Base-by-base conservation (phyloP, 495 filamentous ascomycete genomes). In the Talaromyces stipitatus region DNA sequence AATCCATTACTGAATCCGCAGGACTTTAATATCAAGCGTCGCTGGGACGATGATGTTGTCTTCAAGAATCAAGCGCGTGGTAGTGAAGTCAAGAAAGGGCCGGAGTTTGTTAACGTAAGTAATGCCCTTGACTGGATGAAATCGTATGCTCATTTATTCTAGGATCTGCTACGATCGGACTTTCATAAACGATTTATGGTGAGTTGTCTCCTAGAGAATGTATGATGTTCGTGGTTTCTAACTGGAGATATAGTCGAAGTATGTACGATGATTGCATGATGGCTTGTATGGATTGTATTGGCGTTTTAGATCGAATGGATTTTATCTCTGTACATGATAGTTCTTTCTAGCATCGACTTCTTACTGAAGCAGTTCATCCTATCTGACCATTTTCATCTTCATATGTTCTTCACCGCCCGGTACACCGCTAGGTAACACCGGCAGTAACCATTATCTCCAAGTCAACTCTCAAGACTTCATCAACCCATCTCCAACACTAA, bases 11-110 rank as follows among this genome's bases (percentile, higher is more conserved):
- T 98, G 24, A 97, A 96, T 62, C 66, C 86, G 0, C 65, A 77
- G 28, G 74, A 77, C 36, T 75, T 77, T 70, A 75, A 78, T 58
- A 63, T 67, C 41, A 69, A 69, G 62, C 65, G 66, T 23, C 82
- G 91, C 65, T 98, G 94, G 94, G 94, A 98, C 62, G 94, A 98
- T 59, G 94, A 98, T 74, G 94, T 98, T n/a, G 91, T 98, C 16
- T 98, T 98, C 74, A 96, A 95, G 77, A 98, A 98, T 71, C 94
- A 97, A 71, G 94, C 92, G 29, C 82, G 95, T 46, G 94, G 94
- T 3, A 96, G 91, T 9, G 94, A 96, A 64, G 91, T 95, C 55
- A 90, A 87, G 73, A 91, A 92, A 74, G 86, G 83, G 71, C 95
- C 91, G 73, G 91, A 96, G 73, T 98, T 97, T 78, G 90, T 98